Conservation (phyloP, 2,329 filamentous ascomycete species). For the Neocucurbitaria cava region DNA sequence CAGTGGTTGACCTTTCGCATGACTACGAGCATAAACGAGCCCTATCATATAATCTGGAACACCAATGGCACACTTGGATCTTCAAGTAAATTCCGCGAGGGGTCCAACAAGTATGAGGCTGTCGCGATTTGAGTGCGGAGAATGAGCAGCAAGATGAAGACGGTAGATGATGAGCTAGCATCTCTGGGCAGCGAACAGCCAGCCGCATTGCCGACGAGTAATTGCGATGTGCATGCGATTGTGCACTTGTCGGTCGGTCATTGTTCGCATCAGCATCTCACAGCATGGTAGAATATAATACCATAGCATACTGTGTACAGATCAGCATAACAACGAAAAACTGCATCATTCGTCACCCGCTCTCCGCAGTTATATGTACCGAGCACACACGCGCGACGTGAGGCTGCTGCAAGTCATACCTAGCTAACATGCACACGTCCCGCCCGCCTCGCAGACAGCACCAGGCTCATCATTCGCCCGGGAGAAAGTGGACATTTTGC, state of each 20-base stretch:
- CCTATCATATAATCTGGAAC: background rate
- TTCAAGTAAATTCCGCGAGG: background rate
- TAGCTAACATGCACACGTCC: constrained; percentile 15
- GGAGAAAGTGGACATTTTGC: constrained; percentile 10
- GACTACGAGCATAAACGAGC: background rate
- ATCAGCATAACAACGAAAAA: too few species aligned
- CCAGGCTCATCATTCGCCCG: too few species aligned
- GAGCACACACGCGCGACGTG: constrained; percentile 1
- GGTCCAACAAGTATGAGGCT: background rate
- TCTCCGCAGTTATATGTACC: background rate
- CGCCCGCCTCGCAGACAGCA: constrained; percentile 12
- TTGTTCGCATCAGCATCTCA: background rate
- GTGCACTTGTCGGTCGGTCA: constrained; percentile 12
- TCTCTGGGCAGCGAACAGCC: constrained; percentile 12
- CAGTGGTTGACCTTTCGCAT: background rate
- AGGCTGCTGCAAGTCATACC: constrained; percentile 19
- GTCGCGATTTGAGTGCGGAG: background rate
- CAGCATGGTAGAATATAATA: background rate
- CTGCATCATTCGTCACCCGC: background rate
- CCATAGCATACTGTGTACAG: background rate
- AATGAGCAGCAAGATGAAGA: background rate
- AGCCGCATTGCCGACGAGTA: constrained; percentile 17
- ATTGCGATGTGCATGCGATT: constrained; percentile 27
- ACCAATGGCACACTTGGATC: background rate
- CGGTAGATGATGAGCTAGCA: constrained; percentile 8